These are phyloP conservation scores for Zymoseptoria pseudotritici DNA, from an alignment of 2,329 filamentous ascomycete species.

Conservation along the genomic window DNA sequence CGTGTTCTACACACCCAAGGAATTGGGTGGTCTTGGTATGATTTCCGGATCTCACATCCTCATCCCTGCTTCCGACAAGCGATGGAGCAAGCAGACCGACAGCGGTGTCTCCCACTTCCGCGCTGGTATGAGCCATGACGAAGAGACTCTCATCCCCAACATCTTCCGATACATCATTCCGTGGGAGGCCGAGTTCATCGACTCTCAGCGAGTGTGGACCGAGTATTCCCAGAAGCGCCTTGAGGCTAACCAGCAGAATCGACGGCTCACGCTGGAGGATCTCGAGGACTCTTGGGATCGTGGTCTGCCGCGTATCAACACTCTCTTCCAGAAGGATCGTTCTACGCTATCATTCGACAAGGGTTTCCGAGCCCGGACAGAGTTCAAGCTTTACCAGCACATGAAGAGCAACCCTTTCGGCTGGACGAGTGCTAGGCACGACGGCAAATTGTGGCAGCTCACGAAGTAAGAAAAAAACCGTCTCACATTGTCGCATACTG, in stretches of 20 bases:
- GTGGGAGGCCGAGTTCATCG: slow-evolving; percentile 98
- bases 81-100: slow-evolving; percentile 97
- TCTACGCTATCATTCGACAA: slow-evolving; percentile 98
- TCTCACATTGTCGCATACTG: too few relatives aligned
- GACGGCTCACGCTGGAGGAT: slow-evolving; percentile 87
- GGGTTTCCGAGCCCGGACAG: slow-evolving; percentile 87
- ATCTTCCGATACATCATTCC: slow-evolving; percentile 99
- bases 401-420: slow-evolving; percentile 99
- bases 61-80: slow-evolving; percentile 94
- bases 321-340: slow-evolving; percentile 95
- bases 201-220: slow-evolving; percentile 97
- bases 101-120: slow-evolving; percentile 95
- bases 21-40: slow-evolving; percentile 94
- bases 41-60: slow-evolving; percentile 97
- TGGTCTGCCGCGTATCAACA: slow-evolving; percentile 95
- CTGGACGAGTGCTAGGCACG: slow-evolving; percentile 97
- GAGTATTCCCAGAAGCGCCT: slow-evolving; percentile 97
- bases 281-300: slow-evolving; percentile 98
- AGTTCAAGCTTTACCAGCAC: slow-evolving; percentile 97
- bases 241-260: slow-evolving; percentile 95
- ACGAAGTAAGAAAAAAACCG: too few relatives aligned
- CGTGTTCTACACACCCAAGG: slow-evolving; percentile 98
- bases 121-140: slow-evolving; percentile 95
- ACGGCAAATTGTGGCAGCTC: slow-evolving; percentile 89
- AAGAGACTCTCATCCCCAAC: slow-evolving; percentile 95